Evolutionary conservation across 2,329 filamentous ascomycete species (phyloP), one percentile per base, ranked within the genome.

Genomic region (Diaporthe sp.): DNA sequence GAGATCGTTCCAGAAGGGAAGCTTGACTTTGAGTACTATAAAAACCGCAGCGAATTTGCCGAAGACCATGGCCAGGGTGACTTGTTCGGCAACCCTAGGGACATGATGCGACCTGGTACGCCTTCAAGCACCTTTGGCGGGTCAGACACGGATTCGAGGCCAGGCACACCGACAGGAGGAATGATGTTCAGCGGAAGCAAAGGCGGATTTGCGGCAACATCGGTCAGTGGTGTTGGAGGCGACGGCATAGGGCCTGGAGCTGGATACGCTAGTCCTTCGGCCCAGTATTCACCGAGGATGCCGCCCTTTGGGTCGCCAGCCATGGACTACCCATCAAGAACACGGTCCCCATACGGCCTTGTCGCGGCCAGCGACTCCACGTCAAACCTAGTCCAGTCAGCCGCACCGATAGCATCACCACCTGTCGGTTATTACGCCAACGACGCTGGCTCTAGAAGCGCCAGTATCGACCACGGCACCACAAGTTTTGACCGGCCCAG

Each of bases 1-100:
- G 96, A 98, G 84, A 92, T 98, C 75, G 96, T 98, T 0, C 92
- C 94, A 0, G 96, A 98, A 80, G 90, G 90, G 73, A 92, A 95
- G 67, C 92, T 98, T 83, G 95, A 98, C 82, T 98, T 97, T 82
- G 92, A 95, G 76, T 96, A 95, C 85, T 98, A 93, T 88, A 98
- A 98, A 84, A 93, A 98, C 83, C 90, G 95, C 1, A 90, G 94
- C 2, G 96, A 98, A 79, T 98, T 98, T 84, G 92, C 92, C 1
- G 93, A 95, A 15, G 94, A 97, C 73, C 94, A 95, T 78, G 95
- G 95, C n/a, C 95, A 94, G 7, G 94, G 94, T 31, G 90, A 91
- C 44, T 86, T 93, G 9, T 93, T 90, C 77, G 93, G 93, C 4
- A 88, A 86, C 19, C 84, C 89, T 2, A 85, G 87, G 34, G 93